phyloP scores from a whole-genome alignment of 768 basidiomycete species.

The Lenzites betulinus region DNA sequence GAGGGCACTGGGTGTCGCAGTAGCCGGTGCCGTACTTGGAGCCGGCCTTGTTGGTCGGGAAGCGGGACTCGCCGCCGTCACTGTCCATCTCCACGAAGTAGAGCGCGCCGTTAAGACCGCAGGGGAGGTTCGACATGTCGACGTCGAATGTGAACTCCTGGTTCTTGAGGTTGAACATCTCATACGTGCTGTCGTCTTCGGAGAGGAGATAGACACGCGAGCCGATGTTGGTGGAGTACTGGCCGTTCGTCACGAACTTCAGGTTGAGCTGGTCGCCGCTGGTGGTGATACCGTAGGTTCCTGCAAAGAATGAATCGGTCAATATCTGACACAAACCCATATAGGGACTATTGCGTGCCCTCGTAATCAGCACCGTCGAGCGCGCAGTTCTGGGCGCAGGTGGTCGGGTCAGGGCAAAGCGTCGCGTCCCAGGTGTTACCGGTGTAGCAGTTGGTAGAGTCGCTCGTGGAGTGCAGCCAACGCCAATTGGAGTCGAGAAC shows the following conservation, averaged over 20 bases:
- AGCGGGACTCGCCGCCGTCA: constrained; percentile 50
- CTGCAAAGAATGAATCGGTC: neutral
- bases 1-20: constrained; percentile 58
- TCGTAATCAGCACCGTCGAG: constrained; percentile 39
- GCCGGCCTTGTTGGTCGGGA: constrained; percentile 54
- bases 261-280: constrained; percentile 35
- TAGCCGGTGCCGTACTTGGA: constrained; percentile 62
- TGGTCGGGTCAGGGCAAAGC: constrained; percentile 49
- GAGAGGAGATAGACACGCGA: constrained; percentile 51
- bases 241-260: constrained; percentile 34
- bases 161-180: constrained; percentile 50
- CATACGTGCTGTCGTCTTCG: constrained; percentile 40
- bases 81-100: constrained; percentile 60
- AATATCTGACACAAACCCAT: neutral
- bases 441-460: constrained; percentile 48
- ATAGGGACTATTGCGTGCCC: neutral
- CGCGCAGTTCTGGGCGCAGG: constrained; percentile 44
- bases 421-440: constrained; percentile 56
- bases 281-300: constrained; percentile 38
- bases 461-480: constrained; percentile 17
- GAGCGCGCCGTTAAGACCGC: constrained; percentile 58
- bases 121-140: constrained; percentile 54
- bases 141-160: constrained; percentile 60
- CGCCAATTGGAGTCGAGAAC: constrained; percentile 53
- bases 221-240: constrained; percentile 35